Conservation (phyloP, 768 basidiomycete species). For the Leucogyrophana mollusca region DNA sequence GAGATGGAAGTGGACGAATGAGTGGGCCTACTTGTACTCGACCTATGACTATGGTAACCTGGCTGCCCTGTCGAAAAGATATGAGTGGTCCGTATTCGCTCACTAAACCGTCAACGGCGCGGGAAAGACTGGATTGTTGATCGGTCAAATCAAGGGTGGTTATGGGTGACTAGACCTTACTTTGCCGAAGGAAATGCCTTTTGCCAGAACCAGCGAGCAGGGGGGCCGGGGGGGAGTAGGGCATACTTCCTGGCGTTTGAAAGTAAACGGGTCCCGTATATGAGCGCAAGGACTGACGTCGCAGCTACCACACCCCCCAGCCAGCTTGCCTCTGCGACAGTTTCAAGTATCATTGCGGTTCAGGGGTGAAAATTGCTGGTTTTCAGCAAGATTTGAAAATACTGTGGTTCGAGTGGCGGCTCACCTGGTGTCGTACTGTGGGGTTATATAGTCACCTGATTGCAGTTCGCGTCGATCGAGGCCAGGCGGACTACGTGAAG, state of each 20-base stretch:
- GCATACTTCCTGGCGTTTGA: conserved; percentile 6
- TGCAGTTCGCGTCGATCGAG: too few relatives aligned
- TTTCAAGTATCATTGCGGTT: too few relatives aligned
- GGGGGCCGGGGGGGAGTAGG: conserved; percentile 25
- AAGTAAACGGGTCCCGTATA: too few relatives aligned
- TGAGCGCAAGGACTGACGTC: too few relatives aligned
- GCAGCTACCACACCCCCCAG: too few relatives aligned
- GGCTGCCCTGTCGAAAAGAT: conserved; percentile 45
- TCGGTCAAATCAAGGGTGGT: not conserved
- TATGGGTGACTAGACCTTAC: conserved; percentile 8
- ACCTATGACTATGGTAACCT: conserved; percentile 17
- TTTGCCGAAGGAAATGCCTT: conserved; percentile 15
- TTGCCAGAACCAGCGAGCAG: conserved; percentile 22
- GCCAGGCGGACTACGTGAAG: too few relatives aligned
- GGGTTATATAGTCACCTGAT: too few relatives aligned
- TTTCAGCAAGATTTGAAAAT: too few relatives aligned
- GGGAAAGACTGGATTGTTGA: conserved; percentile 5
- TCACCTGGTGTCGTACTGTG: too few relatives aligned
- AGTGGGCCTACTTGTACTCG: conserved; percentile 16
- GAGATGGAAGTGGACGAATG: not conserved
- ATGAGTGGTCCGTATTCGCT: conserved; percentile 60
- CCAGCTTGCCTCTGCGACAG: too few relatives aligned
- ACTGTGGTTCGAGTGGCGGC: too few relatives aligned
- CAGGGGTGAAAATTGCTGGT: too few relatives aligned
- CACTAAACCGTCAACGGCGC: conserved; percentile 48